These are phyloP conservation scores for Albifimbria verrucaria DNA, from an alignment of 2,329 filamentous ascomycete species.

Conservation along the genomic window DNA sequence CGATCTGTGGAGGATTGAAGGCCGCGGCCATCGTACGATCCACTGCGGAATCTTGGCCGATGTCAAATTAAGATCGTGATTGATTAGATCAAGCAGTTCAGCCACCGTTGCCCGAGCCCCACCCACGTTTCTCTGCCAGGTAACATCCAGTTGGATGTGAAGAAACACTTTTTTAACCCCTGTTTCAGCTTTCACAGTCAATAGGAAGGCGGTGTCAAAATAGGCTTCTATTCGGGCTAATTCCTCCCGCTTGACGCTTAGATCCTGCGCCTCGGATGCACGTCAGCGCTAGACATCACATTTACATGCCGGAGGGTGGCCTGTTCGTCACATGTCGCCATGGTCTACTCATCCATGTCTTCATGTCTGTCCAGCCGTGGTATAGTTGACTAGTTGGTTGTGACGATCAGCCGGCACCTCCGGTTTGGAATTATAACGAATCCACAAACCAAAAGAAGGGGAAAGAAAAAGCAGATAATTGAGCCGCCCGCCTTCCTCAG, in stretches of 20 bases:
- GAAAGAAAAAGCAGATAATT: too few relatives aligned
- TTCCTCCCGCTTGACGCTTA: too few relatives aligned
- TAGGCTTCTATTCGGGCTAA: background rate
- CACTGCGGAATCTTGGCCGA: background rate
- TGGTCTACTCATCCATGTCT: background rate
- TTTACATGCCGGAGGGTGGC: background rate
- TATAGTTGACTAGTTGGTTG: too few relatives aligned
- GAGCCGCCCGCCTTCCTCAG: too few relatives aligned
- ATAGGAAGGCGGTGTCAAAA: background rate
- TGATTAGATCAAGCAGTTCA: too few relatives aligned
- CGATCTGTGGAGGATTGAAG: background rate
- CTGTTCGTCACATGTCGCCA: background rate
- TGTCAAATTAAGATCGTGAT: too few relatives aligned
- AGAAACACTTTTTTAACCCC: background rate
- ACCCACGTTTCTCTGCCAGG: too few relatives aligned
- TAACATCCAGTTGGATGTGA: too few relatives aligned
- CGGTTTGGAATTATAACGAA: too few relatives aligned
- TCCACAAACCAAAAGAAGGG: too few relatives aligned
- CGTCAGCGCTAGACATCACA: background rate
- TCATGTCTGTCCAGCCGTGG: background rate
- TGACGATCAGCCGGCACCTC: too few relatives aligned
- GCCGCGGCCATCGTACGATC: background rate
- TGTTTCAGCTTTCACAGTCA: background rate
- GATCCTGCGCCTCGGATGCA: background rate
- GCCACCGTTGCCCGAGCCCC: too few relatives aligned